phyloP scores from a whole-genome alignment of 345 rosid species.

The Aethionema arabicum region DNA sequence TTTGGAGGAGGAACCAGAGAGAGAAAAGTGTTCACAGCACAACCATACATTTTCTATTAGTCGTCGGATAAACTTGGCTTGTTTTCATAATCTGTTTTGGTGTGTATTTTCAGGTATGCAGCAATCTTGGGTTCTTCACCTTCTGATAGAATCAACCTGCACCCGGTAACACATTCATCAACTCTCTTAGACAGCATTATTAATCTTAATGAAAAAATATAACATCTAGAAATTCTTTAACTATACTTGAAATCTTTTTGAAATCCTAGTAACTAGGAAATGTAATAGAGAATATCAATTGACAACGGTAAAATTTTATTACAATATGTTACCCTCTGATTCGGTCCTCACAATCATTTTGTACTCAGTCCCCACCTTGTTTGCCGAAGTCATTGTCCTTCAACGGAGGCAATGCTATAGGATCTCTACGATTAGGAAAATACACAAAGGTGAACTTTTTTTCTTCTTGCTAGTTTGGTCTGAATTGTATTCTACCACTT shows the following conservation, averaged over 20 bases:
- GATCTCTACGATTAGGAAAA: conserved; percentile 71
- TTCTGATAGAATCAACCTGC: conserved; percentile 45
- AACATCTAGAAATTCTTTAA: not conserved
- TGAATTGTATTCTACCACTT: conserved; percentile 13
- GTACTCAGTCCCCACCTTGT: conserved; percentile 62
- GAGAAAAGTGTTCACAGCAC: not conserved
- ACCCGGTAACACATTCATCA: conserved; percentile 51
- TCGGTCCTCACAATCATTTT: conserved; percentile 26
- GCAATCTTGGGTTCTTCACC: conserved; percentile 78
- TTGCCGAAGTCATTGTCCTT: conserved; percentile 58
- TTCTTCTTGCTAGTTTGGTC: conserved; percentile 26
- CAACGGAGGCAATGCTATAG: conserved; percentile 45
- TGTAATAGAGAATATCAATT: not conserved
- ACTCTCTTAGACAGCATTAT: conserved; percentile 3
- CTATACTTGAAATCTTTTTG: not conserved
- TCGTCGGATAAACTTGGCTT: conserved; percentile 8
- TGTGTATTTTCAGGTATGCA: conserved; percentile 59
- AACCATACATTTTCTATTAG: conserved; percentile 7
- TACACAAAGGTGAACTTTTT: conserved; percentile 53
- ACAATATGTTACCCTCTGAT: conserved; percentile 15
- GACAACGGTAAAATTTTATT: not conserved
- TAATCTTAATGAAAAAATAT: conserved; percentile 8
- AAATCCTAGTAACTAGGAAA: too few species aligned
- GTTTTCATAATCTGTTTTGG: conserved; percentile 22
- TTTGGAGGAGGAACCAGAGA: conserved; percentile 3